phyloP scores from a whole-genome alignment of 352 stramenopile genomes.

The Globisporangium spiculum region DNA sequence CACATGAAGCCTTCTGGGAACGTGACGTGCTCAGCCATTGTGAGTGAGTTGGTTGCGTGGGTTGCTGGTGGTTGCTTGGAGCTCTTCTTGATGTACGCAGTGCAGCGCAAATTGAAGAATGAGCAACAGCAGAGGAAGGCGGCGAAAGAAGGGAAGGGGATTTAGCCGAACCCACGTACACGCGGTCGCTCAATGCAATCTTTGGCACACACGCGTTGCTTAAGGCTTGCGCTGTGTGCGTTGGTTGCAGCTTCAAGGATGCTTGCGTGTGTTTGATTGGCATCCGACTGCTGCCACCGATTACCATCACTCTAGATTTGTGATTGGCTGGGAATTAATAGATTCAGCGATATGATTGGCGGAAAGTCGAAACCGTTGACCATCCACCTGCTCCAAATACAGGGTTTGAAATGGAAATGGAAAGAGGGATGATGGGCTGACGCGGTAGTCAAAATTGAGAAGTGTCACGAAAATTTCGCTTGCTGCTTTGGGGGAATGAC shows the following conservation, averaged over 20 bases:
- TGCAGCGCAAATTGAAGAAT: constrained; percentile 18
- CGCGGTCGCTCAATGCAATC: background rate
- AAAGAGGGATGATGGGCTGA: background rate
- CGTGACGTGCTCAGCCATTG: constrained; percentile 28
- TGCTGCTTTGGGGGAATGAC: background rate
- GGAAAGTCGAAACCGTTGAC: background rate
- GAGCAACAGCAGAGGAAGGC: background rate
- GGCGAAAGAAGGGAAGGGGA: background rate
- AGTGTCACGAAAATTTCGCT: constrained; percentile 1
- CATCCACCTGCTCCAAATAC: no score
- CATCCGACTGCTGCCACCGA: constrained; percentile 4
- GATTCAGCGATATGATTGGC: background rate
- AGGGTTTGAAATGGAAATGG: background rate
- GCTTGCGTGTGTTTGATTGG: background rate
- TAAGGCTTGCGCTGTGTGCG: background rate
- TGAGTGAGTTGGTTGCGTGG: background rate
- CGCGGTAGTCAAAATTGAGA: background rate
- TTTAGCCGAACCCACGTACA: background rate
- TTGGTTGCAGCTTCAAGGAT: constrained; percentile 4
- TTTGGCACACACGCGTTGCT: background rate
- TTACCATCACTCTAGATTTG: background rate
- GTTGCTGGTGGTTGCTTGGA: background rate
- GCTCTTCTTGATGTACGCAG: constrained; percentile 6
- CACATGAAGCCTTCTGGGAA: constrained; percentile 76
- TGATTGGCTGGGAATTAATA: constrained; percentile 9